Evolutionary conservation across 257 asterid species (phyloP).

Genomic region (Voacanga thouarsii): DNA sequence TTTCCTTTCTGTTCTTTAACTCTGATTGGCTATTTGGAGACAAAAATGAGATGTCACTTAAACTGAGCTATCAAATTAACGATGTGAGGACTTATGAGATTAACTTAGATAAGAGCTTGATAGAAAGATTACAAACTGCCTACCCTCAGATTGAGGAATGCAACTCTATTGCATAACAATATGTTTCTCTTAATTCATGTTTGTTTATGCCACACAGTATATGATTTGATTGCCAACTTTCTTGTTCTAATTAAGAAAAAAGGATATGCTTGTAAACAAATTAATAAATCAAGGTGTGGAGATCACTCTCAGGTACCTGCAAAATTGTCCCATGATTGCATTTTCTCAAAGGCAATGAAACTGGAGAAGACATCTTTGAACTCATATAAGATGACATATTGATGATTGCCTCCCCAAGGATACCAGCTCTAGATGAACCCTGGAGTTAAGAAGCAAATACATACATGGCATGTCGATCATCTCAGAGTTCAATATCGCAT

Average conservation of each 20-base stretch:
- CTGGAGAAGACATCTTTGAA: constrained; percentile 51
- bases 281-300: neutral
- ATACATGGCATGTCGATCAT: neutral
- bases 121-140: neutral
- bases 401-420: constrained; percentile 72
- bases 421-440: constrained; percentile 75
- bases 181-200: neutral
- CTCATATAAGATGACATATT: constrained; percentile 47
- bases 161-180: neutral
- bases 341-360: constrained; percentile 65
- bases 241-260: neutral
- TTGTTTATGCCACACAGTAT: neutral
- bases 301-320: constrained; percentile 42
- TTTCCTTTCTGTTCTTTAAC: too few species aligned
- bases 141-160: neutral
- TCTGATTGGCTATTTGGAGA: neutral
- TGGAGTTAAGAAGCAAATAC: constrained; percentile 22
- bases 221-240: neutral
- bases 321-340: constrained; percentile 68
- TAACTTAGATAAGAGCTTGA: neutral
- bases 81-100: neutral
- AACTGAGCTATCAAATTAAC: neutral
- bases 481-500: neutral
- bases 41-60: neutral
- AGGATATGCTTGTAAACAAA: neutral